phyloP scores from a whole-genome alignment of 2,329 filamentous ascomycete species.

The Aspergillus viridinutans region DNA sequence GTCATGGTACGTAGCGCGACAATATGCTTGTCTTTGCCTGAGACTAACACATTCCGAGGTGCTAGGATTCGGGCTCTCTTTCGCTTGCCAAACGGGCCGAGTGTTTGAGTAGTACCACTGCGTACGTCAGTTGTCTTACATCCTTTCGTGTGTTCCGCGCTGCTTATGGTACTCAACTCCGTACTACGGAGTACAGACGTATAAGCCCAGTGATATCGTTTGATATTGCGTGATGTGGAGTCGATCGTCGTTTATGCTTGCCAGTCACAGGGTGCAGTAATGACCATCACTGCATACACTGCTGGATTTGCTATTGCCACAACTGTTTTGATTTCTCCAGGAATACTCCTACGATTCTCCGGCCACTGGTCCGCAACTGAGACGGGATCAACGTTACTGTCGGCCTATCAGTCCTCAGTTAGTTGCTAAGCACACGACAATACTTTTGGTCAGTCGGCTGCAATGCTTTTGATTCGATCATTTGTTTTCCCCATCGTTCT shows the following conservation, averaged over 20 bases:
- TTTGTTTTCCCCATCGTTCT: not conserved
- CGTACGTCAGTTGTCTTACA: not conserved
- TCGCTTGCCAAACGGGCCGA: not conserved
- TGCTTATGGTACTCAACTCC: not conserved
- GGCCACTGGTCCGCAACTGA: not conserved
- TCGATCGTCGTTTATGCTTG: not conserved
- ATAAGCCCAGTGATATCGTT: not conserved
- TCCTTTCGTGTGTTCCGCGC: not conserved
- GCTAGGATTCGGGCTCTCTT: not conserved
- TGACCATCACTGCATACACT: not conserved
- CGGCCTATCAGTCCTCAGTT: not conserved
- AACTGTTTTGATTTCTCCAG: not conserved
- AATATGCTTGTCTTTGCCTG: not conserved
- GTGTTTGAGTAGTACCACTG: not conserved
- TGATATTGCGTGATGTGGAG: not conserved
- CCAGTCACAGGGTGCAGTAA: not conserved
- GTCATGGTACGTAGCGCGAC: not conserved
- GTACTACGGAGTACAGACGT: not conserved
- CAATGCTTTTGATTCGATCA: not conserved
- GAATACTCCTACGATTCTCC: not conserved
- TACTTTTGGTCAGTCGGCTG: not conserved
- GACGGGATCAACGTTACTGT: not conserved
- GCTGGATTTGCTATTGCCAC: not conserved
- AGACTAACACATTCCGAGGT: not conserved
- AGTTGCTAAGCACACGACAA: not conserved